phyloP scores from a whole-genome alignment of 192 early-diverging fungal species.

The Obelidium mucronatum region DNA sequence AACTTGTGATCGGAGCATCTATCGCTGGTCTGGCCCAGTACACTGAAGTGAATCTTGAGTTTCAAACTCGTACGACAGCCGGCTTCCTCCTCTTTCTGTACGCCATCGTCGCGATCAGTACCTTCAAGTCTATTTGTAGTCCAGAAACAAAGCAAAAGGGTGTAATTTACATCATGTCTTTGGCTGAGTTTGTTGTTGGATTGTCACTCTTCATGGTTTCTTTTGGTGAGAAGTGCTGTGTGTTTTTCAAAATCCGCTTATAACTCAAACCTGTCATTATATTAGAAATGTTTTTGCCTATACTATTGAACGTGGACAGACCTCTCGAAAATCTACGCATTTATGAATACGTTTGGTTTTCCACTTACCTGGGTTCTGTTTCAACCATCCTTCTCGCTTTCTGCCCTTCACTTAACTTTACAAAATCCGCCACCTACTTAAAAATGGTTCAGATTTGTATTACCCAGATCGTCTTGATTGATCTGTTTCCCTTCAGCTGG shows the following conservation, averaged over 20 bases:
- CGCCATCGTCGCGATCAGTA: neutral
- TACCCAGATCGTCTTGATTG: neutral
- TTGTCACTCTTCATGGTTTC: constrained; percentile 4
- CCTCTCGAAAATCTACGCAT: neutral
- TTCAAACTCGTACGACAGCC: constrained; percentile 7
- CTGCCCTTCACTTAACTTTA: neutral
- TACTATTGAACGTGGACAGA: neutral
- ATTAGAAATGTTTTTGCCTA: constrained; percentile 22
- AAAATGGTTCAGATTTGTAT: neutral
- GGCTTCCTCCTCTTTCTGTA: neutral
- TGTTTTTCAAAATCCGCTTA: neutral
- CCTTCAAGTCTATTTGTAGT: neutral
- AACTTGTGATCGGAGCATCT: constrained; percentile 3
- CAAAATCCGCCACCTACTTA: neutral
- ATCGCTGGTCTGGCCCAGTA: neutral
- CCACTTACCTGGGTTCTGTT: neutral
- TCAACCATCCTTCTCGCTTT: constrained; percentile 4
- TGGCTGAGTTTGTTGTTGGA: constrained; percentile 10
- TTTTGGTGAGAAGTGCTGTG: neutral
- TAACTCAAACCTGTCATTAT: neutral
- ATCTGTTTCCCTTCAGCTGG: neutral
- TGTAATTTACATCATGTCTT: neutral
- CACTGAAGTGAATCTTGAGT: neutral
- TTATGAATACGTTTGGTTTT: constrained; percentile 5
- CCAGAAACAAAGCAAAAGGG: neutral